phyloP scores from a whole-genome alignment of 192 early-diverging fungal genomes.

The Coemansia sp. region DNA sequence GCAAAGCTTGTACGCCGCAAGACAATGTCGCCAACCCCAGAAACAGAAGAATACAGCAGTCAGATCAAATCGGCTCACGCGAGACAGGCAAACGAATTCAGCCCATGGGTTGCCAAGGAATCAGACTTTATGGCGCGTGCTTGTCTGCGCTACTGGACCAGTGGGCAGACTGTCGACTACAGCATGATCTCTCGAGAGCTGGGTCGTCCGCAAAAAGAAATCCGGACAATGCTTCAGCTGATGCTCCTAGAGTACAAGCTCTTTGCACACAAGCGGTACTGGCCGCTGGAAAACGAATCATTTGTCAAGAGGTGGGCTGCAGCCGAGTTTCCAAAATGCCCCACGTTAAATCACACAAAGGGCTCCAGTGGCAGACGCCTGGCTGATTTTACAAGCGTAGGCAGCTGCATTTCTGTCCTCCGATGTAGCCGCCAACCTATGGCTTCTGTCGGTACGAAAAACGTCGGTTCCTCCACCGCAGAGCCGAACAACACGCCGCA shows the following conservation, averaged over 20 bases:
- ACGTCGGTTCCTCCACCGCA: not conserved
- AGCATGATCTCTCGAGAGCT: conserved; percentile 11
- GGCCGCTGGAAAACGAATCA: conserved; percentile 16
- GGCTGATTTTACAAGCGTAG: not conserved
- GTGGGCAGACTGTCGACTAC: conserved; percentile 23
- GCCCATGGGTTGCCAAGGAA: conserved; percentile 27
- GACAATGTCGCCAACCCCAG: not conserved
- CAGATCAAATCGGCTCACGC: not conserved
- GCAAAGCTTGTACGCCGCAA: not conserved
- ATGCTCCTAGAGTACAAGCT: conserved; percentile 44
- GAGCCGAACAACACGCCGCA: not conserved
- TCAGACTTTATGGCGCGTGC: conserved; percentile 14
- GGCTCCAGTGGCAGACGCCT: not conserved
- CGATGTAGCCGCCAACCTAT: conserved; percentile 3
- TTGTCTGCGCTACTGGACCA: conserved; percentile 29
- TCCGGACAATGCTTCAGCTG: conserved; percentile 30
- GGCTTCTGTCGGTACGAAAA: not conserved
- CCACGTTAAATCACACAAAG: conserved; percentile 16
- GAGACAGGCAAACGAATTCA: not conserved
- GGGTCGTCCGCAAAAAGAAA: conserved; percentile 19
- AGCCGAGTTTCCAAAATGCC: conserved; percentile 38
- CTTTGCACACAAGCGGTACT: conserved; percentile 24
- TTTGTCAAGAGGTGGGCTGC: conserved; percentile 33
- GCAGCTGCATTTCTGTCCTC: conserved; percentile 23
- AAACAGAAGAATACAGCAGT: not conserved